phyloP scores from a whole-genome alignment of 306 rosid species.

The Quercus parvula region DNA sequence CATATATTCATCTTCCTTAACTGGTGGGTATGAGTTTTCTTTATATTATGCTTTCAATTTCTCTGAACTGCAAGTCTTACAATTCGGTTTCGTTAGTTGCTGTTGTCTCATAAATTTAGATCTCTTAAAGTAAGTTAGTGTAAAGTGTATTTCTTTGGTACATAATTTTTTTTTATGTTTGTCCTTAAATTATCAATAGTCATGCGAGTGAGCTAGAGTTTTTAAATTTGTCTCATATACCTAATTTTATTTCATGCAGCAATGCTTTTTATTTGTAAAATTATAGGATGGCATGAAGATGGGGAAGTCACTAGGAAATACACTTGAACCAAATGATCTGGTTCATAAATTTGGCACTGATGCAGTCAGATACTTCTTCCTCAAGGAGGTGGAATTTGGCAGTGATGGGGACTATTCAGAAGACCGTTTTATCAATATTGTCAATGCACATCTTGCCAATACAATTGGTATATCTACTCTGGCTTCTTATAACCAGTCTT shows the following conservation, averaged over 20 bases:
- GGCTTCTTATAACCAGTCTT: conserved; percentile 16
- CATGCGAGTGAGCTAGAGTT: conserved; percentile 13
- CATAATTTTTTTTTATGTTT: not conserved
- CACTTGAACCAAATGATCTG: conserved; percentile 94
- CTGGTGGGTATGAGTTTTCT: no score
- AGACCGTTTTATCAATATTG: conserved; percentile 84
- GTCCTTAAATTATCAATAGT: conserved; percentile 2
- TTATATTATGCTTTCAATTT: no score
- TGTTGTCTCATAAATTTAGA: not conserved
- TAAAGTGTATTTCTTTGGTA: not conserved
- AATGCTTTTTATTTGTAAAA: conserved; percentile 57
- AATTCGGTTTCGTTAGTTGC: not conserved
- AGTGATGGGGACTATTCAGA: conserved; percentile 93
- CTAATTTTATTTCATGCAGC: conserved; percentile 69
- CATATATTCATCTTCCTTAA: no score
- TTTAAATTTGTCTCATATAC: conserved; percentile 38
- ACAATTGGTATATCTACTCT: conserved; percentile 62
- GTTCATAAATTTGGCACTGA: conserved; percentile 80
- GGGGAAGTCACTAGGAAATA: conserved; percentile 96
- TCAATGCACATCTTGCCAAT: conserved; percentile 98
- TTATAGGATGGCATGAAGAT: conserved; percentile 99
- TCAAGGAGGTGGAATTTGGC: conserved; percentile 93
- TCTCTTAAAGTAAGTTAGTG: not conserved
- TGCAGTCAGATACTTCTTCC: conserved; percentile 94
- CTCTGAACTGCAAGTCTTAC: no score